Base-by-base conservation (phyloP, 2,329 filamentous ascomycete species). In the Endocalyx cinctus region DNA sequence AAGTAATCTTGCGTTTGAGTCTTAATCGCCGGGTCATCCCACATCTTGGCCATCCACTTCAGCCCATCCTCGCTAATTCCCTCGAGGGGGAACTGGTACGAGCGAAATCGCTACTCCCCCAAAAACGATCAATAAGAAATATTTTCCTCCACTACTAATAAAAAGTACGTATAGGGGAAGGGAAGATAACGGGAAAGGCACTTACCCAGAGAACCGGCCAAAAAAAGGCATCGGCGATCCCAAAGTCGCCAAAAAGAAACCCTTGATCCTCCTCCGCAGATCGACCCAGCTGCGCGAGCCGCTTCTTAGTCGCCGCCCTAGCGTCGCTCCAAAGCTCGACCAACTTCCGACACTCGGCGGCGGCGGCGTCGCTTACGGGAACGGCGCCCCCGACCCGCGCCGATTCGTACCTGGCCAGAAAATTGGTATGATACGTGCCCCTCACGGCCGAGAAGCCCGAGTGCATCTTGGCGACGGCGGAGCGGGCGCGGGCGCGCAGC, bases 391-490 rank as follows among this genome's bases (percentile, higher is more conserved):
- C 54, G 3, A n/a, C n/a, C n/a, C n/a, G n/a, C n/a, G n/a, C n/a
- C n/a, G n/a, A n/a, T n/a, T 35, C 39, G 33, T 50, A 58, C 25
- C 36, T 43, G 2, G 38, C 43, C 16, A 50, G 59, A 4, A 67
- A 60, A 34, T 68, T 69, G 55, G 64, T 63, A 18, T 52, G 46
- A 38, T 64, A 67, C 40, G 68, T 59, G 31, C 60, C 50, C 2
- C 67, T 59, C 16, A 71, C 45, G 13, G 55, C 52, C 4, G 31
- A 27, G 41, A 70, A 71, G 17, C 62, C 52, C 2, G 67, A 55
- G 49, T 70, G 66, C 67, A 71, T 70, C 46, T 69, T 63, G 0
- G 67, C 62, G 5, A 62, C 59, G 6, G 66, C 67, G 17, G 51
- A 53, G 23, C 67, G 54, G 11, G 68, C 68, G 39, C 62, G 63